Evolutionary conservation across 768 basidiomycete genomes (phyloP).

Genomic region (Mycena albidolilacea): DNA sequence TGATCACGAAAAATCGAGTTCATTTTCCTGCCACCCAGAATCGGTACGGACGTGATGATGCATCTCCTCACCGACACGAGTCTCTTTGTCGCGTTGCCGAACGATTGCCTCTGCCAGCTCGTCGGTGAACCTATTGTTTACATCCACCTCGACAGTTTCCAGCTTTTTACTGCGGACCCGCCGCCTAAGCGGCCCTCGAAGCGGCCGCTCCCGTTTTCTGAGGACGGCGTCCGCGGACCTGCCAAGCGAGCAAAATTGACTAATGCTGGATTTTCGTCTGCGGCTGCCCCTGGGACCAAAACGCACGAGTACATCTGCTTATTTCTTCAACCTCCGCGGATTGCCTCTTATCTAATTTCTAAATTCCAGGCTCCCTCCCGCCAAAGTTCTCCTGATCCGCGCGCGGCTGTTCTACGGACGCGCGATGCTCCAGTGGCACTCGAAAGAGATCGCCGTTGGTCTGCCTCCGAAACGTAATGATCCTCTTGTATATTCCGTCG

Average conservation of each 20-base stretch:
- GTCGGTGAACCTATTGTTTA: slow-evolving; percentile 78
- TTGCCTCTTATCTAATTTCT: not conserved
- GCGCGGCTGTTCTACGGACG: slow-evolving; percentile 78
- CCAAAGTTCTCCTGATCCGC: slow-evolving; percentile 64
- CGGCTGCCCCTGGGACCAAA: not conserved
- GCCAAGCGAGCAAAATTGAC: slow-evolving; percentile 50
- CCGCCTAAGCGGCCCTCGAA: slow-evolving; percentile 28
- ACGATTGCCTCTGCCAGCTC: slow-evolving; percentile 89
- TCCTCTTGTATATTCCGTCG: not conserved
- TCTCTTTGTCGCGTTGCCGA: slow-evolving; percentile 83
- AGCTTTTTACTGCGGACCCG: slow-evolving; percentile 34
- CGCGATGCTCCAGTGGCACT: slow-evolving; percentile 66
- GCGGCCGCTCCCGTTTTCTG: slow-evolving; percentile 28
- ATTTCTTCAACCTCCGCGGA: not conserved
- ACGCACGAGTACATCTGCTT: slow-evolving; percentile 22
- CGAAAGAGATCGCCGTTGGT: slow-evolving; percentile 69
- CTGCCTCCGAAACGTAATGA: slow-evolving; percentile 77
- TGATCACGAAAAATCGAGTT: not conserved
- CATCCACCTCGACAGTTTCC: slow-evolving; percentile 45
- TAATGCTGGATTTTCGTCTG: slow-evolving; percentile 2
- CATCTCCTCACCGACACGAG: slow-evolving; percentile 84
- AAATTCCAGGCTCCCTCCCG: slow-evolving; percentile 17
- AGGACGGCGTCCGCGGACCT: slow-evolving; percentile 35
- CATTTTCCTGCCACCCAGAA: slow-evolving; percentile 57
- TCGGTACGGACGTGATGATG: slow-evolving; percentile 83